These are phyloP conservation scores for Alternaria incomplexa DNA, from an alignment of 2,329 filamentous ascomycete species.

Conservation along the genomic window DNA sequence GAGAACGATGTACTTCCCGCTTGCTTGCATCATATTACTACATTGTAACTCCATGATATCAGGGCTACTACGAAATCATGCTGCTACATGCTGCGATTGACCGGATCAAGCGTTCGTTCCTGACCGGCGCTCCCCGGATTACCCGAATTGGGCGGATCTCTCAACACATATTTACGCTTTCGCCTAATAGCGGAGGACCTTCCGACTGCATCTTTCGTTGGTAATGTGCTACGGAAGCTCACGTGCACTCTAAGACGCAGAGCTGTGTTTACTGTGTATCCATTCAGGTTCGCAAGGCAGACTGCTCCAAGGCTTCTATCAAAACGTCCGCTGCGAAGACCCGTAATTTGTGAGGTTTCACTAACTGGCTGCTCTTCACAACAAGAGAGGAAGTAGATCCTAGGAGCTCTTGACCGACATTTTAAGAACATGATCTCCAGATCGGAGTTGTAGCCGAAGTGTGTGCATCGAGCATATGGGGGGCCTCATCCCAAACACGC, in stretches of 20 bases:
- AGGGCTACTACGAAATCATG: not conserved
- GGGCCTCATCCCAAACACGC: not conserved
- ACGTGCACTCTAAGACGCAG: not conserved
- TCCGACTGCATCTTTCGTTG: not conserved
- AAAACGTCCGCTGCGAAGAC: accelerated
- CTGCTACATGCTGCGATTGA: not conserved
- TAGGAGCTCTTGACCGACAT: not conserved
- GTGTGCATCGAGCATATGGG: not conserved
- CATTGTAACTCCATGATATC: not conserved
- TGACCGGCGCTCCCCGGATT: not conserved
- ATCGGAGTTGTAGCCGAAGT: not conserved
- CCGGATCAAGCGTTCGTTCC: not conserved
- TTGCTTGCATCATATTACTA: not conserved
- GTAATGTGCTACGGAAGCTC: accelerated
- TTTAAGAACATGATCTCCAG: not conserved
- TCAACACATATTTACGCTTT: not conserved
- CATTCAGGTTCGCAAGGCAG: not conserved
- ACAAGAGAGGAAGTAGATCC: accelerated
- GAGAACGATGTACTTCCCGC: not conserved
- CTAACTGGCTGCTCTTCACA: accelerated
- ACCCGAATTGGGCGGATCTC: not conserved
- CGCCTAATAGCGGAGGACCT: not conserved
- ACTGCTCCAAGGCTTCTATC: not conserved
- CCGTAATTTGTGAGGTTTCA: not conserved
- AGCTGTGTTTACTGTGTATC: not conserved